phyloP scores from a whole-genome alignment of 768 basidiomycete genomes.

The Albatrellus ellisii region DNA sequence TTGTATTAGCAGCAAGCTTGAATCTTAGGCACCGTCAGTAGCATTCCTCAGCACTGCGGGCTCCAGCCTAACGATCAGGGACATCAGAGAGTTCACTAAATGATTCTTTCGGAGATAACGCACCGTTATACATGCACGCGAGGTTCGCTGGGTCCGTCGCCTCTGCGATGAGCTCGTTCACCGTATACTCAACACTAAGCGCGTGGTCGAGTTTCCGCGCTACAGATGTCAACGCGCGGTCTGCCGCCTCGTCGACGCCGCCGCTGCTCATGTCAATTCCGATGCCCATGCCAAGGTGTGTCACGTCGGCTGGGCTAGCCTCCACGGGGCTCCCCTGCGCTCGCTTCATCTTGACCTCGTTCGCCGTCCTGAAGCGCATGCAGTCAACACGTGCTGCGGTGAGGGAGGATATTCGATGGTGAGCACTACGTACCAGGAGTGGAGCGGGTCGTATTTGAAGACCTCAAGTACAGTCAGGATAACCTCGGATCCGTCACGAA shows the following conservation, averaged over 20 bases:
- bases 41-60: constrained; percentile 20
- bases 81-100: constrained; percentile 1
- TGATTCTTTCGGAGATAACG: constrained; percentile 14
- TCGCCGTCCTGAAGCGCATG: constrained; percentile 47
- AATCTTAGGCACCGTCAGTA: neutral
- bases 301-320: constrained; percentile 17
- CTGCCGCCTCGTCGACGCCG: constrained; percentile 74
- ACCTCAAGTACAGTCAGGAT: constrained; percentile 94
- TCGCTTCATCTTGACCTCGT: constrained; percentile 57
- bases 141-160: constrained; percentile 72
- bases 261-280: constrained; percentile 54
- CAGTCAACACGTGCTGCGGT: neutral
- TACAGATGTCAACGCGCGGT: constrained; percentile 75
- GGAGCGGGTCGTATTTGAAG: constrained; percentile 92
- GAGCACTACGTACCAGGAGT: constrained; percentile 56
- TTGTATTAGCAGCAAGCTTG: too few species aligned
- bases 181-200: constrained; percentile 84
- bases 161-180: constrained; percentile 84
- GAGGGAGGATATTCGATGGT: neutral
- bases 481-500: constrained; percentile 73
- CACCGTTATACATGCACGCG: constrained; percentile 67
- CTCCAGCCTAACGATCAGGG: constrained; percentile 26
- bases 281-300: constrained; percentile 27
- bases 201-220: constrained; percentile 71
- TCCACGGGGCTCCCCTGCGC: constrained; percentile 31